Percentiles rank a stretch among this genome's conserved stretches.
phyloP scores from a whole-genome alignment of 2,329 filamentous ascomycete genomes.

The Pseudopyrenochaeta lycopersici region DNA sequence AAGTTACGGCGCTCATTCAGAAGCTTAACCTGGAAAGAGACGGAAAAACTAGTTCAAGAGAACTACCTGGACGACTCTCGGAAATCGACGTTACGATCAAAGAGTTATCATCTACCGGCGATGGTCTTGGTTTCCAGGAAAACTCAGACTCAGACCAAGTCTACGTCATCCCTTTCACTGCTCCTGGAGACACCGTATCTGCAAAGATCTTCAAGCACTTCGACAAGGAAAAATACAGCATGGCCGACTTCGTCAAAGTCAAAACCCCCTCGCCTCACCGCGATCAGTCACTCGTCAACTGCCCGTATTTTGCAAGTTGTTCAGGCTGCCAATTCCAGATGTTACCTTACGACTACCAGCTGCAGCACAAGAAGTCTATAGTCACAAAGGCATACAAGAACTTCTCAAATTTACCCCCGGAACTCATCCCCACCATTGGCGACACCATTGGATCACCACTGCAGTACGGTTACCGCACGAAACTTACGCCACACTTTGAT shows the following conservation, averaged over 20 bases:
- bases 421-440: conserved; percentile 76
- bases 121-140: conserved; percentile 80
- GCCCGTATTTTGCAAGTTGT: conserved; percentile 87
- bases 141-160: conserved; percentile 70
- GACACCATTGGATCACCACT: conserved; percentile 91
- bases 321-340: conserved; percentile 97
- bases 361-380: conserved; percentile 82
- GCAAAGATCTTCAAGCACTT: conserved; percentile 82
- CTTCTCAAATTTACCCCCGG: conserved; percentile 83
- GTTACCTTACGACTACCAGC: conserved; percentile 87
- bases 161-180: conserved; percentile 87
- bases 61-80: conserved; percentile 71
- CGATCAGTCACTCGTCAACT: conserved; percentile 79
- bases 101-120: conserved; percentile 88
- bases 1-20: conserved; percentile 55
- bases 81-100: conserved; percentile 85
- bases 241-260: conserved; percentile 84
- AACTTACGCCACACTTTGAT: conserved; percentile 96
- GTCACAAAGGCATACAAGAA: conserved; percentile 91
- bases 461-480: conserved; percentile 94
- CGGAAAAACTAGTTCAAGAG: conserved; percentile 13
- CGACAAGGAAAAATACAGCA: conserved; percentile 70
- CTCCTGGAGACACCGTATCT: conserved; percentile 82
- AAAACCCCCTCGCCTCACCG: conserved; percentile 76
- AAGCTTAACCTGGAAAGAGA: conserved; percentile 39